A percentile compares a stretch with the other conserved stretches of the same genome.
These are phyloP conservation scores for Teunomyces barrocoloradensis DNA, from an alignment of 805 yeast species.

Conservation along the genomic window DNA sequence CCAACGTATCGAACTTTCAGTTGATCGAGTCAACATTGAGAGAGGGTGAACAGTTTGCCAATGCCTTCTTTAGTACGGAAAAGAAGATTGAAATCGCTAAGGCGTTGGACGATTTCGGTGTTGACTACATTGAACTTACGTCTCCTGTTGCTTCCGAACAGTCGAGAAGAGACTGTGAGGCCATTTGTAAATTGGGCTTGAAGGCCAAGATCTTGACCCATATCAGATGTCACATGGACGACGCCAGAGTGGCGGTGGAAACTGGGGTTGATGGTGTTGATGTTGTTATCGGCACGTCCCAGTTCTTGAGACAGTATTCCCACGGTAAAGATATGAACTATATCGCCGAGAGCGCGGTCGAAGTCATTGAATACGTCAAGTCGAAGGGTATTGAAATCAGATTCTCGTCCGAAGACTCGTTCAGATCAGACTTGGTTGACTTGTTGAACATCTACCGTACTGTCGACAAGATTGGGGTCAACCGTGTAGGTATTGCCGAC, in stretches of 20 bases:
- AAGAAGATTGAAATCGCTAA: conserved; percentile 96
- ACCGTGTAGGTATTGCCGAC: conserved; percentile 98
- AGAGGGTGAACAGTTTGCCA: conserved; percentile 99
- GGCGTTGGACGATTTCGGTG: conserved; percentile 97
- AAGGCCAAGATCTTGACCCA: conserved; percentile 95
- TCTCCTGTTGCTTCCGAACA: conserved; percentile 98
- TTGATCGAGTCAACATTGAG: conserved; percentile 92
- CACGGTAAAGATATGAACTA: conserved; percentile 99
- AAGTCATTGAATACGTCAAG: conserved; percentile 96
- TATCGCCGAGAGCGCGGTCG: conserved; percentile 93
- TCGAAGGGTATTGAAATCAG: conserved; percentile 95
- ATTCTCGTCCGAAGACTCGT: conserved; percentile 95
- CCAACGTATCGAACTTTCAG: conserved; percentile 87
- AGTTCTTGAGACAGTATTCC: conserved; percentile 87
- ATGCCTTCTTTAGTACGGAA: conserved; percentile 91
- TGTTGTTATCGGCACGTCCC: conserved; percentile 96
- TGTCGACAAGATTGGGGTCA: conserved; percentile 95
- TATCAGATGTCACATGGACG: conserved; percentile 98
- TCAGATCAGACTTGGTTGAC: conserved; percentile 95
- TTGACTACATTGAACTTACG: conserved; percentile 94
- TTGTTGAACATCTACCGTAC: conserved; percentile 92
- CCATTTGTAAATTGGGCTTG: conserved; percentile 94
- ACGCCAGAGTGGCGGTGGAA: conserved; percentile 93
- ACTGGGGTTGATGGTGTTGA: conserved; percentile 99
- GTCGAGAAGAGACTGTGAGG: conserved; percentile 90